Base-by-base conservation (phyloP, 1,139 yeast genomes). In the Zygoascus meyerae region DNA sequence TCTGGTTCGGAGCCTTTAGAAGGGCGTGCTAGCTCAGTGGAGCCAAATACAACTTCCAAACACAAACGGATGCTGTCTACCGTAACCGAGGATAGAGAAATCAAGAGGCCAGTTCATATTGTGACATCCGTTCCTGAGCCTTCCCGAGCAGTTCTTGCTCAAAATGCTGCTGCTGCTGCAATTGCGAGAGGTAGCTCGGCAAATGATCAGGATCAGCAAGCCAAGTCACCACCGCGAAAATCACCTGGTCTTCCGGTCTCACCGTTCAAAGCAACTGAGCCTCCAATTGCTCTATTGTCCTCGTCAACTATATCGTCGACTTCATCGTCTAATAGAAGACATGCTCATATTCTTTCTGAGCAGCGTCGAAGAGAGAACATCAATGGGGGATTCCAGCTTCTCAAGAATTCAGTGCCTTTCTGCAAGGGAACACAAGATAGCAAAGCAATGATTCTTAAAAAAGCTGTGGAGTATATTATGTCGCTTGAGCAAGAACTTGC, bases 301-400 rank as follows among this genome's bases (percentile, higher is more conserved):
- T 37, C 46, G 5, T 37, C 46, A 7, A 44, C 46, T 2, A 38
- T 44, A 11, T 32, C 38, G 16, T 32, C 61, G 33, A 53, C 58
- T n/a, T 46, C 56, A 21, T 48, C 56, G 34, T 56, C 66, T 5
- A 54, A 57, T 34, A 52, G 68, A 15, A 52, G 68, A 4, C 64
- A 63, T 45, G 68, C 66, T 8, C 75, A 71, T 53, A 71, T 71
- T 45, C 60, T 69, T 33, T 69, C 73, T 3, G 75, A 71, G 52
- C 75, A 71, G 53, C 61, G 75, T 41, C 62, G 75, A 31, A 60
- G 75, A 36, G 74, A 70, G 48, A 66, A 68, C 52, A 71, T 71
- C 48, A 71, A 71, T 40, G 75, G 72, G 40, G 75, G 75, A 14
- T 71, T 71, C 52, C 66, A 67, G 40, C 63, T 62, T 47, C 57